Base-by-base conservation (phyloP, 2,329 filamentous ascomycete species). In the Sarocladiaceae sp. region DNA sequence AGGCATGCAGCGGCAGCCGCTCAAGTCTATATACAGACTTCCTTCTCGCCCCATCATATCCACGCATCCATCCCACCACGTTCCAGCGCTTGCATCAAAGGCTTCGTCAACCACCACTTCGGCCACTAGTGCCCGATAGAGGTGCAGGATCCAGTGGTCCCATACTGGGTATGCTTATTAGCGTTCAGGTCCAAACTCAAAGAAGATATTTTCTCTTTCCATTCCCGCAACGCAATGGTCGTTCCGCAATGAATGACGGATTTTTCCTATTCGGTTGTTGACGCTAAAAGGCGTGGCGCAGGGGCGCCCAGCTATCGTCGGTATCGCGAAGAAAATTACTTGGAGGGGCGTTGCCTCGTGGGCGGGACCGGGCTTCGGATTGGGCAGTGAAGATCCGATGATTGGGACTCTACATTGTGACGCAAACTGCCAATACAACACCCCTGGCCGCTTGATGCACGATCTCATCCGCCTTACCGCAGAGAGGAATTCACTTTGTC, bases 251-350 rank as follows among this genome's bases (percentile, higher is more conserved):
- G n/a, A n/a, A n/a, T n/a, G n/a, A n/a, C n/a, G n/a, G n/a, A n/a
- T 40, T 40, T 23, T 22, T 22, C 7, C 6, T n/a, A n/a, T 23
- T 44, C 22, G 23, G 40, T 23, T 26, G 22, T 26, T 3, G 40
- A 26, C 40, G 40, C 40, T 44, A 44, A 44, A 28, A 44, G 40
- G 22, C 40, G 40, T 44, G 40, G 40, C 40, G 40, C 11, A 5
- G 20, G 5, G 15, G 37, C 8, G 37, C 37, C 20, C n/a, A n/a
- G n/a, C n/a, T n/a, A n/a, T n/a, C n/a, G n/a, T n/a, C n/a, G n/a
- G n/a, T n/a, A n/a, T n/a, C n/a, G n/a, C n/a, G n/a, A n/a, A n/a
- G n/a, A n/a, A n/a, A n/a, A n/a, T n/a, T n/a, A n/a, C n/a, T n/a
- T n/a, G 29, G 29, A 15, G 29, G 29, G 29, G 15, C 8, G 8